Evolutionary conservation across 257 asterid species (phyloP), one percentile per base, ranked within the genome.

Genomic region (Lycium ferocissimum): DNA sequence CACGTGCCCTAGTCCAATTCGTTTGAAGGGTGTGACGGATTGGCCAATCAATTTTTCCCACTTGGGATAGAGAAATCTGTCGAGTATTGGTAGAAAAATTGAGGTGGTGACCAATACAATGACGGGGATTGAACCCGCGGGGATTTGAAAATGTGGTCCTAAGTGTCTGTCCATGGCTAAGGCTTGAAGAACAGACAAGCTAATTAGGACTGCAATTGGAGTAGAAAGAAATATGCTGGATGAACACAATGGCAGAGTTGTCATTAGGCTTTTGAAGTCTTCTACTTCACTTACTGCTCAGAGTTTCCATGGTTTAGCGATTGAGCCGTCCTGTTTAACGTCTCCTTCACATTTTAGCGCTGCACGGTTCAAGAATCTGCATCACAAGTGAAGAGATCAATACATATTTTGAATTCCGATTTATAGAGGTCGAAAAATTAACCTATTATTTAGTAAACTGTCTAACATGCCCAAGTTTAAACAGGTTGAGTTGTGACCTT

Each of bases 271-370:
- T 82, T 87, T 85, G 37, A 81, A 71, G 67, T 81, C 85, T 13
- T 87, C 87, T 59, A 87, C 87, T 84, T 87, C 80, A 84, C 70
- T 40, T 40, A 80, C 80, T 2, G 84, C 71, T 45, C 89, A 87
- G 6, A 87, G 63, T 47, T 22, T 62, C 85, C 89, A 84, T 70
- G 85, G 76, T 80, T 59, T 87, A 10, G 57, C 61, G 1, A 51
- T 70, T 18, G 87, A 81, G 10, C 85, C 75, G 9, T 84, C 79
- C 18, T 57, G 54, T 43, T 38, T 57, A 17, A 54, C 14, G 12
- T 87, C 89, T 87, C 87, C 84, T 61, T 80, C 87, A 45, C 73
- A 63, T 81, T 12, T 84, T 7, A 70, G 2, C 2, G 87, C 87
- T 62, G 89, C 86, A 3, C 81, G 75, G 0, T 87, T 84, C 35